phyloP scores from a whole-genome alignment of 1,284 basidiomycete species.

The Puccinia brachypodii region DNA sequence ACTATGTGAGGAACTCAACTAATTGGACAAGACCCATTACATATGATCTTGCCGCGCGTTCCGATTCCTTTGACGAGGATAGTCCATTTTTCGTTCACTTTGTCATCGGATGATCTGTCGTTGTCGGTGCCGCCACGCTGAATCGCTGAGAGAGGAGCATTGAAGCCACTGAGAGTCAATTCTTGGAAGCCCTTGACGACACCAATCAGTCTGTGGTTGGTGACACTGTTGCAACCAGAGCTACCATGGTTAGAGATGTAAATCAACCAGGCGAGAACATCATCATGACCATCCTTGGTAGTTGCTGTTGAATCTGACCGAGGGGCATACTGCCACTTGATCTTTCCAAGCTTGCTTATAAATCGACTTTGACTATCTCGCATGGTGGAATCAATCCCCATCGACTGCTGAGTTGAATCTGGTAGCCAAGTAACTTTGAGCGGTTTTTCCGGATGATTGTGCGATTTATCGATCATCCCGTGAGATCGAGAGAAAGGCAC shows the following conservation, averaged over 20 bases:
- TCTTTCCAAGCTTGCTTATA: not conserved
- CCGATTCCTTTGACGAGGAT: not conserved
- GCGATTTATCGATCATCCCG: not conserved
- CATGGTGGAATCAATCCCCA: not conserved
- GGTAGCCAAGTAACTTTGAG: not conserved
- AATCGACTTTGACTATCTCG: not conserved
- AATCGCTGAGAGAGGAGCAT: not conserved
- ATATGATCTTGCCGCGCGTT: not conserved
- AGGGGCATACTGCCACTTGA: not conserved
- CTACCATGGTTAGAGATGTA: not conserved
- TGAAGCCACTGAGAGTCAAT: not conserved
- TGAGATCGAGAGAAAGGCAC: not conserved
- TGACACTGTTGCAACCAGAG: not conserved
- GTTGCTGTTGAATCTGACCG: not conserved
- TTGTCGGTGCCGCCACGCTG: not conserved
- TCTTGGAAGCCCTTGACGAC: constrained; percentile 13
- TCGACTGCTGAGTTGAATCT: not conserved
- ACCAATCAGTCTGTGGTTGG: not conserved
- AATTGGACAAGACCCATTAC: not conserved
- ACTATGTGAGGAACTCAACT: not conserved
- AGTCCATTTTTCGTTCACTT: not conserved
- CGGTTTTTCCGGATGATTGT: not conserved
- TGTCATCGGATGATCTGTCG: not conserved
- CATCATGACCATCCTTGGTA: not conserved
- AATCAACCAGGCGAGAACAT: not conserved